A percentile compares a stretch with the other conserved stretches of the same genome.
Conservation (phyloP, 1,139 yeast genomes). For the Tardiomyces digboiensis region DNA sequence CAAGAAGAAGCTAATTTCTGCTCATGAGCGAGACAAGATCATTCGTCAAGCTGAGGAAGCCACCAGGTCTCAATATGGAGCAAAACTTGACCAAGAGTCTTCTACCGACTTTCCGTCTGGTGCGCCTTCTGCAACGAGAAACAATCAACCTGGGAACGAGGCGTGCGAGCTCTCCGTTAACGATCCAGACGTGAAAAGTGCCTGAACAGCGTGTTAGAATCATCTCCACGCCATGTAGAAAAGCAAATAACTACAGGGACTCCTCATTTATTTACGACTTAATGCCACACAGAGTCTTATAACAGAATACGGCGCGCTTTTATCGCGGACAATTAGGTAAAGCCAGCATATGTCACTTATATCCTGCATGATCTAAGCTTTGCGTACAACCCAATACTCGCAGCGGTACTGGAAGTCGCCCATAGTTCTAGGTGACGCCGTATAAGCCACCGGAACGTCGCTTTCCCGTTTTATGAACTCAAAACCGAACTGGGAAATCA, state of each 20-base stretch:
- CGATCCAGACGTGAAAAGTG: no score
- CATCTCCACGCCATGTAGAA: no score
- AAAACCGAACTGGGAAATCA: constrained; percentile 48
- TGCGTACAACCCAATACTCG: constrained; percentile 59
- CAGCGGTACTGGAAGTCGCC: constrained; percentile 55
- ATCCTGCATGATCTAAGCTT: background rate
- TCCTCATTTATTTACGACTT: no score
- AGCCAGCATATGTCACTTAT: no score
- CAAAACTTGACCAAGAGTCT: background rate
- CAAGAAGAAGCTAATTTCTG: constrained; percentile 16
- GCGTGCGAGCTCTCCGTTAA: no score
- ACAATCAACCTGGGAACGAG: no score
- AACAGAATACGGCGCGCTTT: no score
- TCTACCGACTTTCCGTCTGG: background rate
- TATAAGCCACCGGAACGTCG: constrained; percentile 42
- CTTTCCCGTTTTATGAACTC: constrained; percentile 36
- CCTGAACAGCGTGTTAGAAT: no score
- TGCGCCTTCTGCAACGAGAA: background rate
- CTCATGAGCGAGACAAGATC: constrained; percentile 21
- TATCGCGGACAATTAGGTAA: no score
- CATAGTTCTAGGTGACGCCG: constrained; percentile 43
- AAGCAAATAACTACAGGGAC: no score
- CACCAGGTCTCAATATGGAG: constrained; percentile 14
- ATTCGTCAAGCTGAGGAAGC: constrained; percentile 21
- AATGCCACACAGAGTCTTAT: no score